Base-by-base conservation (phyloP, 352 stramenopile genomes). In the Pythium phragmiticola region DNA sequence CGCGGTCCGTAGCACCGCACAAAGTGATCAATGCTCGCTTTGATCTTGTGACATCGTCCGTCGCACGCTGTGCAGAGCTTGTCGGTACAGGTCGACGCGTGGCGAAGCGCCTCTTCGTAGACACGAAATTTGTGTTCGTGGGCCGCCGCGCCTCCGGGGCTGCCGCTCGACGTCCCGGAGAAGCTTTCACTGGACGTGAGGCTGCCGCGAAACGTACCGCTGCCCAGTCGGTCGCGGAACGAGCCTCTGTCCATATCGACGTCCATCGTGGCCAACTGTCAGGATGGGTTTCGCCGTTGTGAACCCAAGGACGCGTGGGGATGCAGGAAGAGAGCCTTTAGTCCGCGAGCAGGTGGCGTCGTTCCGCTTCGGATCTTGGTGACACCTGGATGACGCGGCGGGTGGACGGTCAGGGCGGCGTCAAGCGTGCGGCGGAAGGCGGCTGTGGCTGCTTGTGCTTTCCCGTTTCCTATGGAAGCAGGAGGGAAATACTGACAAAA, bases 21-120 rank as follows among this genome's bases (percentile, higher is more conserved):
- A 50, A 95, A 95, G 72, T 95, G 87, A 69, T 94, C 81, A 66
- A 94, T 92, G 54, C 84, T 92, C n/a, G 77, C 80, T 60, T 92
- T 93, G 43, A 95, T 83, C 72, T 95, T 95, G 66, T 93, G 84
- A 65, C 87, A 95, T 36, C 87, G 85, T 11, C 80, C 81, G 41
- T 77, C 76, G 54, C 73, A 70, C 46, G 74, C 80, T 52, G 77
- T 74, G 57, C 87, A 95, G 7, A 90, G 75, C 52, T 76, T 33
- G 26, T 85, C 66, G 7, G 50, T 47, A 37, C 87, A 95, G 26
- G 75, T 79, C 30, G 87, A 74, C 7, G 84, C 82, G 56, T 95
- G 87, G 33, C 84, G 59, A 30, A 95, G 70, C 66, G 87, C 87
- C 12, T 88, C 80, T 55, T 95, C 92, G 76, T 95, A 95, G 41